phyloP scores from a whole-genome alignment of 805 yeast species.

The Jamesozyma spencerorum region DNA sequence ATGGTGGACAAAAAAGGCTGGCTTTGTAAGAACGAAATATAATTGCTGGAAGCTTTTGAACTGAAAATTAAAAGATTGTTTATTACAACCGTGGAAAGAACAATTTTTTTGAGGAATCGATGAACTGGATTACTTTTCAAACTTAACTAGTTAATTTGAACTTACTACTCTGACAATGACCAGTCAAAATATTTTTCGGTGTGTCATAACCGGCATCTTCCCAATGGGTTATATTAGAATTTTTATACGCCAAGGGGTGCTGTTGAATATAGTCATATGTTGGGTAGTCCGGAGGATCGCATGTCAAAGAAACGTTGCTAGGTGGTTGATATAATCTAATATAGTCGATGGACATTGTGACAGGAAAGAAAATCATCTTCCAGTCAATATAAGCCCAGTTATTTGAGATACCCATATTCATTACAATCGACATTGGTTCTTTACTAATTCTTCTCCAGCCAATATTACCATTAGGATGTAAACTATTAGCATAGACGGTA shows the following conservation, averaged over 20 bases:
- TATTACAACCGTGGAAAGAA: too few species aligned
- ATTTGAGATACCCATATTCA: slow-evolving; percentile 84
- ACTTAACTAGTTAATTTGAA: neutral
- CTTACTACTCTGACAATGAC: slow-evolving; percentile 37
- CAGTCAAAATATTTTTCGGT: slow-evolving; percentile 55
- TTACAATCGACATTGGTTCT: slow-evolving; percentile 85
- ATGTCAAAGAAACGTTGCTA: slow-evolving; percentile 50
- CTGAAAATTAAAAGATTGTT: too few species aligned
- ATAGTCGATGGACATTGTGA: slow-evolving; percentile 65
- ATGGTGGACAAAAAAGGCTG: too few species aligned
- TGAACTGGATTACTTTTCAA: too few species aligned
- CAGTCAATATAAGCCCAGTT: slow-evolving; percentile 93
- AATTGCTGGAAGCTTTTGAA: too few species aligned
- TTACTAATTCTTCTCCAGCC: slow-evolving; percentile 72
- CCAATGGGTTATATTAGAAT: slow-evolving; percentile 70
- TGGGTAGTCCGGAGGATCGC: slow-evolving; percentile 83
- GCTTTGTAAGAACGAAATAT: too few species aligned
- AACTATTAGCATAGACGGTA: slow-evolving; percentile 61
- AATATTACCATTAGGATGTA: slow-evolving; percentile 85
- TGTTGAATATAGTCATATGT: slow-evolving; percentile 70
- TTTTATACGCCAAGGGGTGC: slow-evolving; percentile 61
- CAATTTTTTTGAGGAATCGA: too few species aligned
- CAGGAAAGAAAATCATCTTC: slow-evolving; percentile 72
- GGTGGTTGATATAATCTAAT: slow-evolving; percentile 84
- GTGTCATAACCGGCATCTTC: slow-evolving; percentile 56